Evolutionary conservation across 1,284 basidiomycete species (phyloP), one percentile per base, ranked within the genome.

Genomic region (Mycena sp.): DNA sequence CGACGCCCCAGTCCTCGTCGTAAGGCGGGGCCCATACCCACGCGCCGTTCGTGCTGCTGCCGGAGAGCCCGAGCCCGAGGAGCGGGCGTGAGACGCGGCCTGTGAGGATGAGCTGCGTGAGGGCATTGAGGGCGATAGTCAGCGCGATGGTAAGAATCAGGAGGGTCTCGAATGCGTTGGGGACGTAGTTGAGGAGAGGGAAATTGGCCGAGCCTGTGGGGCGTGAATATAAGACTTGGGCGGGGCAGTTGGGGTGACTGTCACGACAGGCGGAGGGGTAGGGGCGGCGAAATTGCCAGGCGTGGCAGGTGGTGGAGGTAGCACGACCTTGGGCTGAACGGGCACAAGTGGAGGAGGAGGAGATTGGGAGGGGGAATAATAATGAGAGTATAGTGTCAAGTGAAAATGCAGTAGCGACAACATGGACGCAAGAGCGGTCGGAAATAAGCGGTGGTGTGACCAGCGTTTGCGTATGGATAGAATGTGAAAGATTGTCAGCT

Each of bases 1-100:
- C 84, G 26, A 91, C 82, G 4, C 86, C 85, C 74, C 90, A 93
- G 72, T 93, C 91, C 73, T 92, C 91, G 35, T 92, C 89, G 73
- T 81, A 83, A 9, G 80, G 79, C 6, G 78, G 65, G 37, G 68
- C 70, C 64, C 66, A 69, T 11, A 45, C 51, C 68, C 69, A 70
- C 28, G 58, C 67, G 21, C 56, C 65, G 35, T 38, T 59, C 16
- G 51, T 51, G 46, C 41, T 38, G 30, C 50, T 38, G 25, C 56
- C 46, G 12, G 56, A 19, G 29, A 79, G 60, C 19, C 77, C 76
- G 52, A 79, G 64, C 2, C 78, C 77, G 35, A 76, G 74, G 38
- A 81, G 72, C 19, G 78, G 69, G 4, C 77, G 72, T 43, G 79
- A 75, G 3, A 81, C 69, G n/a, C 72, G 62, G n/a, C 80, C 80